These are phyloP conservation scores for Plenodomus lindquistii DNA, from an alignment of 2,329 filamentous ascomycete species.

Conservation along the genomic window DNA sequence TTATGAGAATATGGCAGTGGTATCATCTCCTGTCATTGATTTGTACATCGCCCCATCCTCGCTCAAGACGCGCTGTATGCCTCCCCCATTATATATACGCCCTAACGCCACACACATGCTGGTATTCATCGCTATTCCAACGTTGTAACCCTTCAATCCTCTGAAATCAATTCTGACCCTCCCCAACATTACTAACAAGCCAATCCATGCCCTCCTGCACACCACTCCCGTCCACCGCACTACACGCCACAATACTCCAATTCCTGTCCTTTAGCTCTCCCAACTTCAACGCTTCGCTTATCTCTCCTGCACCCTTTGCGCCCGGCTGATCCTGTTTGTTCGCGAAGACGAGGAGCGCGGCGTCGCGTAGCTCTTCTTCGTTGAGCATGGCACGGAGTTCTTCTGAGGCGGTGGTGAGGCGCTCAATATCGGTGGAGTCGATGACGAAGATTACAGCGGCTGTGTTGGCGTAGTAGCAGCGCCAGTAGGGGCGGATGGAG, in stretches of 20 bases:
- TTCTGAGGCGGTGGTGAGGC: conserved; percentile 87
- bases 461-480: conserved; percentile 99
- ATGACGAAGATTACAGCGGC: conserved; percentile 98
- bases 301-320: conserved; percentile 94
- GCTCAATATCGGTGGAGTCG: conserved; percentile 96
- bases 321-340: conserved; percentile 99
- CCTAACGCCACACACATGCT: background rate
- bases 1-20: background rate
- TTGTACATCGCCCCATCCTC: background rate
- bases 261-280: conserved; percentile 93
- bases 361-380: conserved; percentile 94
- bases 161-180: conserved; percentile 6
- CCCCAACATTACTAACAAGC: conserved; percentile 71
- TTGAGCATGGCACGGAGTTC: conserved; percentile 94
- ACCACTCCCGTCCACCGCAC: conserved; percentile 91
- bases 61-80: background rate
- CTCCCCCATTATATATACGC: background rate
- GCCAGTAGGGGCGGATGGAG: conserved; percentile 98
- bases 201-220: conserved; percentile 99
- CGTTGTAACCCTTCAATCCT: background rate
- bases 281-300: conserved; percentile 87
- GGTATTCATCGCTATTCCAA: background rate
- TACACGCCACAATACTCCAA: conserved; percentile 99
- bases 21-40: background rate
- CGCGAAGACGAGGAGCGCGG: conserved; percentile 89